Evolutionary conservation across 257 asterid genomes (phyloP).

Genomic region (Linderniella brevidens): DNA sequence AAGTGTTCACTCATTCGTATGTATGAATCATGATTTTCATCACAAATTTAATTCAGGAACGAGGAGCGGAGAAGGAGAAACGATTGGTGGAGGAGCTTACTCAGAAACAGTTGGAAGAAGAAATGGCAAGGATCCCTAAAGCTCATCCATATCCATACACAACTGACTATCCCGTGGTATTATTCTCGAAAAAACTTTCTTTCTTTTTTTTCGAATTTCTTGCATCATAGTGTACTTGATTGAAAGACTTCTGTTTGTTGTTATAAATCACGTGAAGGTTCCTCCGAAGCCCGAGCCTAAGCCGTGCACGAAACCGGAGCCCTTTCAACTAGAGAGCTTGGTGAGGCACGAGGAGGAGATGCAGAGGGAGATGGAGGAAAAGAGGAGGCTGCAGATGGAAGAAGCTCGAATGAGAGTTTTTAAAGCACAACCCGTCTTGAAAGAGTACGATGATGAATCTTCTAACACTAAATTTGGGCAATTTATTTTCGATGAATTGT

Average conservation of each 20-base stretch:
- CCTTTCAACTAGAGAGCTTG: conserved; percentile 76
- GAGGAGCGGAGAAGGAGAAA: conserved; percentile 82
- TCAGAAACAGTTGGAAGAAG: conserved; percentile 72
- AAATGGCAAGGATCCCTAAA: conserved; percentile 57
- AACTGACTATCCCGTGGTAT: conserved; percentile 89
- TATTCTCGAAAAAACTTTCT: not conserved
- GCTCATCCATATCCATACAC: conserved; percentile 96
- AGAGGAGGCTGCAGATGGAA: conserved; percentile 50
- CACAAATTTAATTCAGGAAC: conserved; percentile 31
- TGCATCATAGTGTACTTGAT: too few relatives aligned
- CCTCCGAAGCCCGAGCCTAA: conserved; percentile 94
- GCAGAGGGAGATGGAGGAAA: conserved; percentile 78
- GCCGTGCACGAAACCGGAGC: conserved; percentile 79
- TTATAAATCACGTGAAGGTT: conserved; percentile 41
- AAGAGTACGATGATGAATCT: conserved; percentile 30
- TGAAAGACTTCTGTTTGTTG: too few relatives aligned
- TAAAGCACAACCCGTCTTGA: conserved; percentile 73
- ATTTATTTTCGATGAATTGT: not conserved
- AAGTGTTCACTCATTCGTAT: not conserved
- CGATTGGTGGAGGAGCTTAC: conserved; percentile 37
- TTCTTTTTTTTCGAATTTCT: not conserved
- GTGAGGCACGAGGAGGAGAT: conserved; percentile 81
- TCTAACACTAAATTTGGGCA: not conserved
- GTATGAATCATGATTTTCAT: not conserved
- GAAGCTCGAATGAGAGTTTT: conserved; percentile 73